Conservation (phyloP, 176 grass and related monocot genomes). For the Triticum turgidum region DNA sequence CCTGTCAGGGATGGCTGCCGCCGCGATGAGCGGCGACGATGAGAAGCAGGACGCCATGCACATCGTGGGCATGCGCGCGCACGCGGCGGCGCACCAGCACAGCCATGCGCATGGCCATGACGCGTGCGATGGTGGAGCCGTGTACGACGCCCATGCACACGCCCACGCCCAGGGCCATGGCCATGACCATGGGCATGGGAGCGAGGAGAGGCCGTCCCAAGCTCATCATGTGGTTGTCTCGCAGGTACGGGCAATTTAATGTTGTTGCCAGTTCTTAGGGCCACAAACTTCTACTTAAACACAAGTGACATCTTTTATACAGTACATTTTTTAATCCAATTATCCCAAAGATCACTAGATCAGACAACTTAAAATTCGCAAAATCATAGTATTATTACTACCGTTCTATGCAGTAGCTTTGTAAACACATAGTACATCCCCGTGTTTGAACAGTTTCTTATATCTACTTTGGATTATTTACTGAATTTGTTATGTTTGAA, state of each 20-base stretch:
- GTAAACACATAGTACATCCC: not conserved
- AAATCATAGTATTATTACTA: not conserved
- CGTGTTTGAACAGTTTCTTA: too few species aligned
- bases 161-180: constrained; percentile 20
- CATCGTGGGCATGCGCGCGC: constrained; percentile 64
- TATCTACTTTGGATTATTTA: too few species aligned
- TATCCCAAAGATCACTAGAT: not conserved
- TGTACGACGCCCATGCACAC: constrained; percentile 20
- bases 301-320: not conserved
- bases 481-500: too few species aligned
- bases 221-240: constrained; percentile 55
- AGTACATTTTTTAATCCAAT: not conserved
- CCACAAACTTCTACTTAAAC: not conserved
- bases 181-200: not conserved
- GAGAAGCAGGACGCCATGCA: constrained; percentile 48
- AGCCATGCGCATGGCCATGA: constrained; percentile 37
- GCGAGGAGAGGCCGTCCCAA: constrained; percentile 40
- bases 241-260: constrained; percentile 42
- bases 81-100: constrained; percentile 47
- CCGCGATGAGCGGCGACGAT: not conserved
- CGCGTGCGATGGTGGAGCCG: not conserved
- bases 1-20: not conserved
- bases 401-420: not conserved
- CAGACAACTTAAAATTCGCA: not conserved
- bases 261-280: not conserved